A percentile compares a stretch with the other conserved stretches of the same genome.
phyloP scores from a whole-genome alignment of 345 rosid species.

The Draba incana region DNA sequence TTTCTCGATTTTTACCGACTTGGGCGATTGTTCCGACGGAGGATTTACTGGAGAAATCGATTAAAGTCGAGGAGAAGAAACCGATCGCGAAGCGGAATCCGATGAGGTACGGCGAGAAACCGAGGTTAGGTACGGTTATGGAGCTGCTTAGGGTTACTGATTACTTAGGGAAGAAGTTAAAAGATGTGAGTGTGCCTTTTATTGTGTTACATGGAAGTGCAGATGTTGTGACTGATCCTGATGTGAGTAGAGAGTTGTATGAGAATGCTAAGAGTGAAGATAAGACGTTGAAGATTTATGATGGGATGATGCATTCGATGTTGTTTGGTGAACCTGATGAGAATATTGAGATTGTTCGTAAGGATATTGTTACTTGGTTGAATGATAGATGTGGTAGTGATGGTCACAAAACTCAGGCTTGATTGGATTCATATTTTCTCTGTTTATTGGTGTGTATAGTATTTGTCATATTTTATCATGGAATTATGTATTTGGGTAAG shows the following conservation, averaged over 20 bases:
- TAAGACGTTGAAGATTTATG: slow-evolving; percentile 66
- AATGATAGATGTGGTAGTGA: slow-evolving; percentile 53
- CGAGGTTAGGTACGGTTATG: slow-evolving; percentile 76
- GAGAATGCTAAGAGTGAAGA: slow-evolving; percentile 57
- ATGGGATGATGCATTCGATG: slow-evolving; percentile 91
- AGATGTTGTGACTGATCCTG: slow-evolving; percentile 80
- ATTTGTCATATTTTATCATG: slow-evolving; percentile 18
- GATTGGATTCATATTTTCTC: slow-evolving; percentile 2
- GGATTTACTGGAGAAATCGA: slow-evolving; percentile 59
- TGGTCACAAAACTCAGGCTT: background rate
- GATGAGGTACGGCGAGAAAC: slow-evolving; percentile 67
- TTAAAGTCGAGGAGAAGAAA: slow-evolving; percentile 68
- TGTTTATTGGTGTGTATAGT: slow-evolving; percentile 20
- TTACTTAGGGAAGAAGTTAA: slow-evolving; percentile 48
- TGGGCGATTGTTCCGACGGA: slow-evolving; percentile 74
- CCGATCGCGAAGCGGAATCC: slow-evolving; percentile 63
- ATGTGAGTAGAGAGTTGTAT: slow-evolving; percentile 63
- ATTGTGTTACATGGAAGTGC: slow-evolving; percentile 72
- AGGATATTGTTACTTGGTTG: slow-evolving; percentile 70
- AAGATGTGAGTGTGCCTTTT: slow-evolving; percentile 64
- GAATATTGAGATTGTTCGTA: slow-evolving; percentile 63
- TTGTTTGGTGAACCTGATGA: slow-evolving; percentile 87
- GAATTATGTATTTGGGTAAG: background rate
- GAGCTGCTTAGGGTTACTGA: slow-evolving; percentile 78
- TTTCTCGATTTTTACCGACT: slow-evolving; percentile 75